These are phyloP conservation scores for Lasiodiplodia sp. DNA, from an alignment of 2,329 filamentous ascomycete genomes.

Conservation along the genomic window DNA sequence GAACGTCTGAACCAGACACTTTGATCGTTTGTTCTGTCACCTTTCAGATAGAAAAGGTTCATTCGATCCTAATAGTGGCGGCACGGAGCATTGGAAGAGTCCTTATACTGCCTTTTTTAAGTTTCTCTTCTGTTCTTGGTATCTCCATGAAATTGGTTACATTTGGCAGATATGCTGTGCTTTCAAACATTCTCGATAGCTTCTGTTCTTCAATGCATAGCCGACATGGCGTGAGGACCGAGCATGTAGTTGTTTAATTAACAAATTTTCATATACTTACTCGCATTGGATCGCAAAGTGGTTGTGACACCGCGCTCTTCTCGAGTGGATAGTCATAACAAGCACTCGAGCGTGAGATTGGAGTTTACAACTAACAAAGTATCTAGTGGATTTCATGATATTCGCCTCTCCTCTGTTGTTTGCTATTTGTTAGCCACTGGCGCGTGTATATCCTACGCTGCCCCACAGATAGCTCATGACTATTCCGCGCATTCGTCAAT, in stretches of 20 bases:
- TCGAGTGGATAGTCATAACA: too few relatives aligned
- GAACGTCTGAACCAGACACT: background rate
- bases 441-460: too few relatives aligned
- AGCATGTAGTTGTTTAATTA: background rate
- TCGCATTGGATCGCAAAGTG: too few relatives aligned
- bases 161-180: background rate
- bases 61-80: background rate
- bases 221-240: background rate
- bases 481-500: too few relatives aligned
- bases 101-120: background rate
- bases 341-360: too few relatives aligned
- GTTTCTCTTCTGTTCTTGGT: background rate
- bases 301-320: too few relatives aligned
- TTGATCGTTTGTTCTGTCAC: background rate
- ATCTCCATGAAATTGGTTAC: background rate
- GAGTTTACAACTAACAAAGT: too few relatives aligned
- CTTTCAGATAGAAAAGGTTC: background rate
- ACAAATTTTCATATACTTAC: background rate
- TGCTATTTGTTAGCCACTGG: too few relatives aligned
- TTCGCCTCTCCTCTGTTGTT: too few relatives aligned
- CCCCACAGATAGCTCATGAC: too few relatives aligned
- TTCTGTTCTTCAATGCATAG: constrained; percentile 16
- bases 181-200: background rate
- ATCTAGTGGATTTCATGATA: too few relatives aligned
- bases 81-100: background rate